phyloP scores from a whole-genome alignment of 805 yeast species.

The Nakazawaea populi region DNA sequence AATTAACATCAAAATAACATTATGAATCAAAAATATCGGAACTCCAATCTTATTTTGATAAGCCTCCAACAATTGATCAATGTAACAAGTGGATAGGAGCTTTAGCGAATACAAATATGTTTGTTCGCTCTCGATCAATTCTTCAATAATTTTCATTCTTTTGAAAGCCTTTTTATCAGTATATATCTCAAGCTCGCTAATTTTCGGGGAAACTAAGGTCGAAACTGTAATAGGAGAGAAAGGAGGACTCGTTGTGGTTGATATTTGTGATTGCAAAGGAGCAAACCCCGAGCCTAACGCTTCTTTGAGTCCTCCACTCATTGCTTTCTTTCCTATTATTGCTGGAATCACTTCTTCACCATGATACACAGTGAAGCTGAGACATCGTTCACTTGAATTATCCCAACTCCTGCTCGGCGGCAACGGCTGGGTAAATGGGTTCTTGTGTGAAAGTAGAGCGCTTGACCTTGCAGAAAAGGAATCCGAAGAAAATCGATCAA shows the following conservation, averaged over 20 bases:
- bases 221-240: neutral
- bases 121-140: constrained; percentile 42
- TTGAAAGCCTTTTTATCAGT: neutral
- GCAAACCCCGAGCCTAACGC: neutral
- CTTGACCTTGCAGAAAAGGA: neutral
- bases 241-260: neutral
- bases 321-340: neutral
- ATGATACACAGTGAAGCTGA: neutral
- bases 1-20: constrained; percentile 24
- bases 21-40: constrained; percentile 28
- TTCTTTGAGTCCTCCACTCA: neutral
- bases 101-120: constrained; percentile 39
- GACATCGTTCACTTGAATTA: neutral
- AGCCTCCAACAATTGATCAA: constrained; percentile 28
- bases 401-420: neutral
- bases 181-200: neutral
- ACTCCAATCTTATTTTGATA: constrained; percentile 19
- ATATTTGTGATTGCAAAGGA: neutral
- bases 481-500: neutral
- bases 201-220: neutral
- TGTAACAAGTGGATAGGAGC: constrained; percentile 35
- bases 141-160: constrained; percentile 32
- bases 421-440: neutral
- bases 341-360: neutral
- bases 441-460: neutral